Evolutionary conservation across 2,329 filamentous ascomycete genomes (phyloP).

Genomic region (Colletotrichum zoysiae): DNA sequence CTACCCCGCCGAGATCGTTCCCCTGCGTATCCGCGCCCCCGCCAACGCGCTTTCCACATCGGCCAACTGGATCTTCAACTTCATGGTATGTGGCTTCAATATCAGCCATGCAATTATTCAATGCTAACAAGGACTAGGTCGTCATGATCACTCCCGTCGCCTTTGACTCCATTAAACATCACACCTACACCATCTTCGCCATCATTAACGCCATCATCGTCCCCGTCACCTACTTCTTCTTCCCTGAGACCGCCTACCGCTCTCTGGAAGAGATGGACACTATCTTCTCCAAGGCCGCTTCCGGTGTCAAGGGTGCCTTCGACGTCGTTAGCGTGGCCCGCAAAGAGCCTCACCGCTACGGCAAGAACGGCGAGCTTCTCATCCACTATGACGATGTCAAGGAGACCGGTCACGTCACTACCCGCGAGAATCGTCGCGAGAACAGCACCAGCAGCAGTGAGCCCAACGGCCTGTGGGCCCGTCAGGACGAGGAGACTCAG

Average conservation of each 20-base stretch:
- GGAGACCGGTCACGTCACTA: constrained; percentile 49
- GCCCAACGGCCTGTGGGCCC: constrained; percentile 32
- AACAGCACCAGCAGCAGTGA: constrained; percentile 34
- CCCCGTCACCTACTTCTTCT: constrained; percentile 71
- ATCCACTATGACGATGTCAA: constrained; percentile 59
- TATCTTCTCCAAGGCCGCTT: constrained; percentile 69
- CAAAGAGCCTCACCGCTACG: constrained; percentile 67
- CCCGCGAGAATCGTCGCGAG: constrained; percentile 38
- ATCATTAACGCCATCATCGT: constrained; percentile 73
- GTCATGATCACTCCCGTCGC: constrained; percentile 73
- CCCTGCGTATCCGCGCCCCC: constrained; percentile 70
- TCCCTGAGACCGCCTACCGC: constrained; percentile 73
- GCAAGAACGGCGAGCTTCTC: constrained; percentile 70
- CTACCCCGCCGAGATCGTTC: constrained; percentile 72
- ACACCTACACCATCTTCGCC: constrained; percentile 76
- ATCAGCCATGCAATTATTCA: neutral
- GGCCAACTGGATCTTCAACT: constrained; percentile 74
- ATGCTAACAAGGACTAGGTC: constrained; percentile 51
- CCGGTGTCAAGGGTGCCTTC: constrained; percentile 52
- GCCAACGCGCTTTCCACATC: constrained; percentile 68
- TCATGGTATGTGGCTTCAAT: constrained; percentile 54
- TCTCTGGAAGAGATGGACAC: constrained; percentile 76
- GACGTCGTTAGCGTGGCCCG: constrained; percentile 53
- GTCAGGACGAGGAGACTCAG: constrained; percentile 40
- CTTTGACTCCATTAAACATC: constrained; percentile 68